Conservation (phyloP, 2,329 filamentous ascomycete genomes). For the Torrubiellomyces zombiae region DNA sequence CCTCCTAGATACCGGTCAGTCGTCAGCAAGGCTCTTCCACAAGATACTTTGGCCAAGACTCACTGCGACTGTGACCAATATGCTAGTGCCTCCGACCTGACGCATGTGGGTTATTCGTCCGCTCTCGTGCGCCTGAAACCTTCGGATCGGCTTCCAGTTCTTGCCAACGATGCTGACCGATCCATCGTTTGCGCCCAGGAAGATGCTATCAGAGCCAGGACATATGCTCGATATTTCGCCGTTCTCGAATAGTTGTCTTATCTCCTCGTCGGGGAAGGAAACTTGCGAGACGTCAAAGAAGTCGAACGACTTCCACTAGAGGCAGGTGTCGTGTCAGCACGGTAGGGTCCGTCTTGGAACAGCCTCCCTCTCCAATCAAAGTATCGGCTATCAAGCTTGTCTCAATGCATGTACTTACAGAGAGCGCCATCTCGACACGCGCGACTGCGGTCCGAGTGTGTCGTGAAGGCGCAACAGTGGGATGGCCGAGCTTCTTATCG, state of each 20-base stretch:
- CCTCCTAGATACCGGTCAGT: slow-evolving; percentile 38
- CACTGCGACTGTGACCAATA: slow-evolving; percentile 67
- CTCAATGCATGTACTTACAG: background rate
- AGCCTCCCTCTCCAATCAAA: background rate
- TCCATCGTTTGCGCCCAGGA: slow-evolving; percentile 75
- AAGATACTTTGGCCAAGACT: slow-evolving; percentile 10
- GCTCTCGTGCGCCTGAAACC: slow-evolving; percentile 71
- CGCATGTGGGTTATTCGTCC: slow-evolving; percentile 79
- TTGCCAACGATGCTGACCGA: slow-evolving; percentile 75
- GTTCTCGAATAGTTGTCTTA: slow-evolving; percentile 63
- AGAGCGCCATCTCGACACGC: slow-evolving; percentile 2
- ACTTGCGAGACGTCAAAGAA: slow-evolving; percentile 94
- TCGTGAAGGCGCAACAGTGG: too few species aligned
- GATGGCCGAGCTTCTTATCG: too few species aligned
- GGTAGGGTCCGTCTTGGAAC: slow-evolving; percentile 2
- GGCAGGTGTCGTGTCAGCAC: background rate
- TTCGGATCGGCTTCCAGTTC: slow-evolving; percentile 70
- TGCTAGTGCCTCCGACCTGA: slow-evolving; percentile 72
- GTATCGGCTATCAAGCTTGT: too few species aligned
- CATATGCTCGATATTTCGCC: slow-evolving; percentile 69
- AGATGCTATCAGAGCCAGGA: slow-evolving; percentile 76
- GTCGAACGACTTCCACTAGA: slow-evolving; percentile 95
- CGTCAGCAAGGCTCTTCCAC: background rate
- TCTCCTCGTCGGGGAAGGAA: slow-evolving; percentile 63
- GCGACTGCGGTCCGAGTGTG: background rate